phyloP scores from a whole-genome alignment of 2,329 filamentous ascomycete genomes.

The Botryotinia narcissicola region DNA sequence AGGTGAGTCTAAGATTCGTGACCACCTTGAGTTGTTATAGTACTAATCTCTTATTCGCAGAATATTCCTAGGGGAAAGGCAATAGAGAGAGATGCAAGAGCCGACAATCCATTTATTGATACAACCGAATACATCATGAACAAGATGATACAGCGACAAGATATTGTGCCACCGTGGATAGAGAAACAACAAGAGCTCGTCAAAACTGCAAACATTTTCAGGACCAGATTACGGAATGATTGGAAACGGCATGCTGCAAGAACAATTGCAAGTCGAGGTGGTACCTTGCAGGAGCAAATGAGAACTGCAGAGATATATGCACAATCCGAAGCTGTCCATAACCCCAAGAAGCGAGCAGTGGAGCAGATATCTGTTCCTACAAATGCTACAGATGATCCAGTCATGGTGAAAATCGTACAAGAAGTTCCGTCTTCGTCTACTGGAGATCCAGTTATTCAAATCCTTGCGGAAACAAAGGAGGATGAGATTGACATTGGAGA shows the following conservation, averaged over 20 bases:
- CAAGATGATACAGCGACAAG: conserved; percentile 95
- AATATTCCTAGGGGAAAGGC: conserved; percentile 78
- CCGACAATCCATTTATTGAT: conserved; percentile 85
- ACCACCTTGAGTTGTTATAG: too few relatives aligned
- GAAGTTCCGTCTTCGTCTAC: conserved; percentile 33
- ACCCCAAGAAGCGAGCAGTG: conserved; percentile 51
- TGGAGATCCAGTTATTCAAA: conserved; percentile 21
- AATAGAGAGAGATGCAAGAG: conserved; percentile 76
- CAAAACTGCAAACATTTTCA: conserved; percentile 66
- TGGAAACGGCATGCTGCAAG: conserved; percentile 83
- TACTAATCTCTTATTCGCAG: conserved; percentile 37
- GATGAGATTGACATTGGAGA: conserved; percentile 16
- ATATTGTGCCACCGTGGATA: conserved; percentile 96
- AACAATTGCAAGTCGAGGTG: conserved; percentile 74
- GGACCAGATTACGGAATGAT: conserved; percentile 70
- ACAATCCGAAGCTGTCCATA: conserved; percentile 65
- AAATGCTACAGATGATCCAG: conserved; percentile 48
- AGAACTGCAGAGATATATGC: conserved; percentile 70
- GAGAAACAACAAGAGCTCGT: conserved; percentile 94
- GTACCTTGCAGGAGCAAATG: conserved; percentile 71
- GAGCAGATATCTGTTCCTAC: conserved; percentile 50
- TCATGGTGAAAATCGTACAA: conserved; percentile 48
- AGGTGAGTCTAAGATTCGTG: conserved; percentile 35
- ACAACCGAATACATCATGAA: conserved; percentile 99
- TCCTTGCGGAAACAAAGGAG: conserved; percentile 26